Evolutionary conservation across 768 basidiomycete genomes (phyloP).

Genomic region (Mycena galericulata): DNA sequence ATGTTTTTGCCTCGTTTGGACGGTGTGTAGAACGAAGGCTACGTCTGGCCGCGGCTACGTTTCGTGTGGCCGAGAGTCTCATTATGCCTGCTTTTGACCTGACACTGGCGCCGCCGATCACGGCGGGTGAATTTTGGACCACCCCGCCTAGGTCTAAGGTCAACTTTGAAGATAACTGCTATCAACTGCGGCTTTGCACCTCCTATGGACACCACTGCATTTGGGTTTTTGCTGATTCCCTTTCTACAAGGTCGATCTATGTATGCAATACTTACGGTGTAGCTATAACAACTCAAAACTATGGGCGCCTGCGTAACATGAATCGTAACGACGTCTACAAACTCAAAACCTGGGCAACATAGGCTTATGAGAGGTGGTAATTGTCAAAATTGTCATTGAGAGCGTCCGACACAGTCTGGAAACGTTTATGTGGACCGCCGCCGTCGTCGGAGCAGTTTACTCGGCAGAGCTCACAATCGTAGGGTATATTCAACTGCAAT

Average conservation of each 20-base stretch:
- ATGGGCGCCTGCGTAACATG: too few species aligned
- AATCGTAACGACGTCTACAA: too few species aligned
- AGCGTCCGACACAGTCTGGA: neutral
- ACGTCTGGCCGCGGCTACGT: too few species aligned
- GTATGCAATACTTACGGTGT: neutral
- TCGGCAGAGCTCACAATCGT: neutral
- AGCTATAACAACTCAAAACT: conserved; percentile 2
- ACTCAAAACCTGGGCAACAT: too few species aligned
- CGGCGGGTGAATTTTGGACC: neutral
- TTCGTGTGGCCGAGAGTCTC: conserved; percentile 17
- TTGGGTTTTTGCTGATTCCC: neutral
- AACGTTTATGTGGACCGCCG: neutral
- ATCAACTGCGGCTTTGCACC: neutral
- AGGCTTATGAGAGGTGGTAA: too few species aligned
- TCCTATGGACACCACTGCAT: neutral
- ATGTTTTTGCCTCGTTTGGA: too few species aligned
- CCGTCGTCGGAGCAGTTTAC: too few species aligned
- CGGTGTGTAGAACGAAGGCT: too few species aligned
- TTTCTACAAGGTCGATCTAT: too few species aligned
- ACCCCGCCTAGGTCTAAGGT: too few species aligned
- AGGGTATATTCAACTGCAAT: conserved; percentile 8
- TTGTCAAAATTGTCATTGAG: too few species aligned
- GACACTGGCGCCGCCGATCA: conserved; percentile 21
- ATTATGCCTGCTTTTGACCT: conserved; percentile 14
- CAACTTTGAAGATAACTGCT: conserved; percentile 15